These are phyloP conservation scores for Microascus cirrosus DNA, from an alignment of 2,329 filamentous ascomycete genomes.

Conservation along the genomic window DNA sequence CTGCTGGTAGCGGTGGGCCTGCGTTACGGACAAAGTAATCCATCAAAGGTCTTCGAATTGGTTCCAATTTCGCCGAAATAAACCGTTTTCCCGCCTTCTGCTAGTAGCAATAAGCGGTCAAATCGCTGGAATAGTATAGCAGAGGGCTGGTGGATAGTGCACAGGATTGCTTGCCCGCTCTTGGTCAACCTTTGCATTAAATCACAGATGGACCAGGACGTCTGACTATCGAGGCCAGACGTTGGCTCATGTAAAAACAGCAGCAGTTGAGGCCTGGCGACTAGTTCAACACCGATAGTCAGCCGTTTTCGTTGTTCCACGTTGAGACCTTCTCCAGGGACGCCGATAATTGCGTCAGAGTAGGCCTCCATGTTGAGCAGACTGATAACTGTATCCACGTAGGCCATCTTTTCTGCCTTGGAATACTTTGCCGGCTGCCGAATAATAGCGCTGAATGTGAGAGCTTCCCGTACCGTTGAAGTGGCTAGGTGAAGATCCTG, in stretches of 20 bases:
- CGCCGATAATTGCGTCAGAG: constrained; percentile 82
- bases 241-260: constrained; percentile 94
- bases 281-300: constrained; percentile 92
- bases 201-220: constrained; percentile 83
- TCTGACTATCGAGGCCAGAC: constrained; percentile 86
- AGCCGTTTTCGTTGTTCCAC: constrained; percentile 63
- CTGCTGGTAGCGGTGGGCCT: constrained; percentile 50
- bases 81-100: constrained; percentile 66
- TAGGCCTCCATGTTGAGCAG: constrained; percentile 84
- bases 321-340: constrained; percentile 76
- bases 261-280: constrained; percentile 78
- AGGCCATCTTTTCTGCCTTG: constrained; percentile 71
- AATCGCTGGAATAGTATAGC: constrained; percentile 91
- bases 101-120: constrained; percentile 68
- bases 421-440: constrained; percentile 70
- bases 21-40: constrained; percentile 66
- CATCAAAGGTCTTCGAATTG: constrained; percentile 55
- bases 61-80: constrained; percentile 74
- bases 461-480: constrained; percentile 76
- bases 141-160: constrained; percentile 95
- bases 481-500: constrained; percentile 83
- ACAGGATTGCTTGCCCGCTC: constrained; percentile 85
- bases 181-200: constrained; percentile 83
- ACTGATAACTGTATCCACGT: constrained; percentile 84
- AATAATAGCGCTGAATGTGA: constrained; percentile 76